Evolutionary conservation across 2,329 filamentous ascomycete species (phyloP).

Genomic region (Aspergillus quadricinctus): DNA sequence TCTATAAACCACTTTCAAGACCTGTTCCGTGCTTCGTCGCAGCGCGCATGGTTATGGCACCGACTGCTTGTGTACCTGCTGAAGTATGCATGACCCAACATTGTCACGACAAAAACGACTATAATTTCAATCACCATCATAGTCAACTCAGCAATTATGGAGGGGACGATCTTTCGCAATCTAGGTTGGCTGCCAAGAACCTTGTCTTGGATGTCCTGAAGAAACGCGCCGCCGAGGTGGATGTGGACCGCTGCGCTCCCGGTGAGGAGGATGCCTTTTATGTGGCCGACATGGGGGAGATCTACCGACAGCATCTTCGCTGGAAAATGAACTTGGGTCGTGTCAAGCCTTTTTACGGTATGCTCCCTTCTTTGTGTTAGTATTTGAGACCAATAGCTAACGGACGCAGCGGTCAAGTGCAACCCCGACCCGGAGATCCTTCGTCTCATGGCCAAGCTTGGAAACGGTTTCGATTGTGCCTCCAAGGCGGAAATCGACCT

Average conservation of each 20-base stretch:
- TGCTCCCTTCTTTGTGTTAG: slow-evolving; percentile 29
- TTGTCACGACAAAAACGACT: slow-evolving; percentile 30
- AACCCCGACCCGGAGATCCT: slow-evolving; percentile 91
- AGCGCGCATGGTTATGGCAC: slow-evolving; percentile 63
- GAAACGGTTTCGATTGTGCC: slow-evolving; percentile 95
- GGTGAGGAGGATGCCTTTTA: slow-evolving; percentile 98
- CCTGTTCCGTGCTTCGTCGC: slow-evolving; percentile 24
- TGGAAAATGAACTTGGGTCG: slow-evolving; percentile 94
- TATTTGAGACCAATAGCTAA: not conserved
- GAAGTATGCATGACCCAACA: slow-evolving; percentile 37
- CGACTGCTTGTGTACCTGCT: slow-evolving; percentile 58
- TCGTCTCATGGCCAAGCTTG: slow-evolving; percentile 78
- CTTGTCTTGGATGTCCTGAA: slow-evolving; percentile 84
- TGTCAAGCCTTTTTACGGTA: slow-evolving; percentile 95
- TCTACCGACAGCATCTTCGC: slow-evolving; percentile 96
- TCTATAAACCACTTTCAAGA: slow-evolving; percentile 14
- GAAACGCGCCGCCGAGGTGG: slow-evolving; percentile 75
- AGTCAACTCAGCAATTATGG: slow-evolving; percentile 41
- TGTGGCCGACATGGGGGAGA: slow-evolving; percentile 94
- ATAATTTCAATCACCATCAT: slow-evolving; percentile 22
- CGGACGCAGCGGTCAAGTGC: slow-evolving; percentile 80
- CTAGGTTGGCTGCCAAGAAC: slow-evolving; percentile 60
- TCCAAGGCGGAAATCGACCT: slow-evolving; percentile 97
- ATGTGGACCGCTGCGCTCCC: slow-evolving; percentile 81
- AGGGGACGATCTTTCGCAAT: slow-evolving; percentile 40